Base-by-base conservation (phyloP, 1,139 yeast genomes). In the Kodamaea ohmeri region DNA sequence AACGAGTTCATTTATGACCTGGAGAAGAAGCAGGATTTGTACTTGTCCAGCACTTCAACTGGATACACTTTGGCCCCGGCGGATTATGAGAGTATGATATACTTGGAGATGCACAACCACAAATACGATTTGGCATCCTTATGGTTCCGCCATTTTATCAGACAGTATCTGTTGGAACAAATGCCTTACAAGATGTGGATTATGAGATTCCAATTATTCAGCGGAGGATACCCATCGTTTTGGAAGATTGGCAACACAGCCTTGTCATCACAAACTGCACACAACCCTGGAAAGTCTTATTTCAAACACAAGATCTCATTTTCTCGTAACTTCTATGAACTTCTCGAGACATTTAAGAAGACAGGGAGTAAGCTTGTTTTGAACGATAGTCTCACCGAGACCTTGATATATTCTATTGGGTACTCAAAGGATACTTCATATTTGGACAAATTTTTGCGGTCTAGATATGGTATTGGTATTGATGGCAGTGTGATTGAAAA, bases 81-180 rank as follows among this genome's bases (percentile, higher is more conserved):
- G 3, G 76, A 71, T 49, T 69, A 60, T 46, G 74, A 70, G 46
- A 69, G 65, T 47, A 53, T 71, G 41, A 60, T 69, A 25, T 26
- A 35, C 31, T 50, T 70, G 35, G 76, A 71, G 45, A 50, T 63
- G 36, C 47, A 51, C 39, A 65, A 64, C 46, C 50, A 47, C 25
- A 70, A 69, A 45, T 45, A 61, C 22, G 75, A 70, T 48, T 55
- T 68, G 45, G 73, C 71, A 1, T 55, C 65, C 3, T 59, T 58
- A 39, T 69, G 75, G 75, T 62, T 67, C 43, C 58, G 54, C 32
- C 48, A 60, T 32, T 61, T 68, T 38, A 65, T 63, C 34, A 39
- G 43, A 13, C 58, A 60, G 35, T 55, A 39, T 39, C 50, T 52
- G 2, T 35, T 46, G n/a, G 42, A 46, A 20, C 27, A 41, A 30